Percentiles rank a stretch among this genome's conserved stretches.
phyloP scores from a whole-genome alignment of 2,329 filamentous ascomycete species.

The Plectosphaerella plurivora region DNA sequence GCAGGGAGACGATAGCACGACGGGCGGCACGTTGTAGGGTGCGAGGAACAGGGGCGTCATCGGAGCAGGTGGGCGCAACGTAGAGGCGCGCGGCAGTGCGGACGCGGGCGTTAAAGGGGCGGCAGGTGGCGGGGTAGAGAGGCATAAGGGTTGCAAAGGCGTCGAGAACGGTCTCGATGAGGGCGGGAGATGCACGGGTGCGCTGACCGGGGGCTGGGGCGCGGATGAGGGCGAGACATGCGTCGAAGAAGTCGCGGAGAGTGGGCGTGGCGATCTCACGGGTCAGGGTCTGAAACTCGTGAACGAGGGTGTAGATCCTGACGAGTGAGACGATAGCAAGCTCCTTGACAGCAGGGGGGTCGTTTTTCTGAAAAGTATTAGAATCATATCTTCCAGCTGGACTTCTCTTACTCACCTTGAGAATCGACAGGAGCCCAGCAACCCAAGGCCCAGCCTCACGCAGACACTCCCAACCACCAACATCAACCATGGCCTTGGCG shows the following conservation, averaged over 20 bases:
- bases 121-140: constrained; percentile 78
- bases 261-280: constrained; percentile 85
- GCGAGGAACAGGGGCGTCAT: constrained; percentile 40
- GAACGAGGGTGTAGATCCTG: constrained; percentile 78
- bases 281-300: constrained; percentile 76
- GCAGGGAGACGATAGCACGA: constrained; percentile 64
- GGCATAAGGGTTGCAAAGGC: constrained; percentile 69
- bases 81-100: constrained; percentile 54
- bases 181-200: constrained; percentile 34
- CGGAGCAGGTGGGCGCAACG: constrained; percentile 60
- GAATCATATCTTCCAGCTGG: not conserved
- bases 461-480: constrained; percentile 79
- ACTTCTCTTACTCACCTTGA: constrained; percentile 53
- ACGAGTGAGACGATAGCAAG: constrained; percentile 73
- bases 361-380: constrained; percentile 59
- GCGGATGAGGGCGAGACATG: constrained; percentile 65
- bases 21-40: constrained; percentile 55
- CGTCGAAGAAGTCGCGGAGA: constrained; percentile 67
- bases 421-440: constrained; percentile 65
- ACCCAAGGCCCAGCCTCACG: constrained; percentile 73
- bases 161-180: constrained; percentile 66
- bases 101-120: constrained; percentile 69
- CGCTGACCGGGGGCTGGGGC: constrained; percentile 31
- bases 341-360: constrained; percentile 70
- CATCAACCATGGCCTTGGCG: constrained; percentile 76